Evolutionary conservation across 441 rosid genomes (phyloP), one percentile per base, ranked within the genome.

Genomic region (Geranium incanum): DNA sequence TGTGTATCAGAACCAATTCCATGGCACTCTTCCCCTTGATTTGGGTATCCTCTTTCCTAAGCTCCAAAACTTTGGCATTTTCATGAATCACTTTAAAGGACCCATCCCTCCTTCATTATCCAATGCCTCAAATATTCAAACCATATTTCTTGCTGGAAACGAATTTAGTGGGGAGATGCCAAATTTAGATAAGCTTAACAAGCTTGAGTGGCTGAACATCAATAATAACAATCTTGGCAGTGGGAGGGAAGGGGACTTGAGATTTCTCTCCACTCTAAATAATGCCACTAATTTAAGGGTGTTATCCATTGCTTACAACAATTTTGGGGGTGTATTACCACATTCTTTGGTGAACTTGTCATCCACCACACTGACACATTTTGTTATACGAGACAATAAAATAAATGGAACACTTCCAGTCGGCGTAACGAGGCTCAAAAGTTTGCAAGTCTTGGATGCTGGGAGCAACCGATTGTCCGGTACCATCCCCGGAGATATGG

Each of bases 281-380:
- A 79, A 79, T 68, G 48, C 68, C 13, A 77, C 67, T 12, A 33
- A 1, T 3, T 50, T 81, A 4, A 0, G 28, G 7, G 0, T 0
- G 0, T 15, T 78, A 21, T 19, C 0, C 18, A 1, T 79, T 2
- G 8, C 1, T 0, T 0, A 0, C 0, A 81, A 83, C 68, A n/a
- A 39, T 0, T 70, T 79, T 8, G 67, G 62, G 5, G 84, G 84
- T 0, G 5, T 1, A n/a, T 62, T 81, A 2, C 82, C 82, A 12
- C 9, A 36, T 5, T 72, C n/a, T n/a, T n/a, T 77, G 0, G 72
- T 36, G 23, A 83, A 81, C 68, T 23, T 81, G 1, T 78, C 76
- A 48, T 48, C 55, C 4, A 69, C 70, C 2, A 0, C 1, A 4
- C 36, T 67, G n/a, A n/a, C n/a, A n/a, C n/a, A n/a, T 0, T 50